These are phyloP conservation scores for Amyloporia xantha DNA, from an alignment of 768 basidiomycete species.

Conservation along the genomic window DNA sequence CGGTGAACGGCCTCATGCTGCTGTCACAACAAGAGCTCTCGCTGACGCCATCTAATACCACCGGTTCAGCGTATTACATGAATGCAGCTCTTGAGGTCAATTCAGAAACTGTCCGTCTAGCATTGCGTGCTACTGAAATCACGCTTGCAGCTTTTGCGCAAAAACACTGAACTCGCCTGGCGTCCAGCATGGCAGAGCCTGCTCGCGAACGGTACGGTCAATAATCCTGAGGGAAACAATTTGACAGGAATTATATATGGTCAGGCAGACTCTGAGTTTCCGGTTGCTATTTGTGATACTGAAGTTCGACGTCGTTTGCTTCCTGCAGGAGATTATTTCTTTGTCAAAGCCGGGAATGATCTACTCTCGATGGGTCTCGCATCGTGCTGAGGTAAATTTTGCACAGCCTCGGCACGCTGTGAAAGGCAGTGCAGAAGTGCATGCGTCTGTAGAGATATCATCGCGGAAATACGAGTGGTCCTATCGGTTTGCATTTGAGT, in stretches of 20 bases:
- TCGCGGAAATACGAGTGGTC: background rate
- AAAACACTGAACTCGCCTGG: conserved; percentile 50
- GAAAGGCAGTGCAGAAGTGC: background rate
- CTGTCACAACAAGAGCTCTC: conserved; percentile 38
- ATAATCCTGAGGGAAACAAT: conserved; percentile 44
- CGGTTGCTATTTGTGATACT: background rate
- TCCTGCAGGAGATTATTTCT: conserved; percentile 67
- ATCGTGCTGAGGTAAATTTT: conserved; percentile 22
- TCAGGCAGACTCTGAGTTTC: conserved; percentile 17
- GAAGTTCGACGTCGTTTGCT: too few species aligned
- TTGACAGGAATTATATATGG: conserved; percentile 58
- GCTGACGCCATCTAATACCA: conserved; percentile 23
- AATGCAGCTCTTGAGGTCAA: conserved; percentile 44
- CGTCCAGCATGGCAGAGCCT: conserved; percentile 55
- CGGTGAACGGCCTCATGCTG: conserved; percentile 50
- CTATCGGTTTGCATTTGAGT: background rate
- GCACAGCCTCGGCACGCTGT: too few species aligned
- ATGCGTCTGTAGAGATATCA: too few species aligned
- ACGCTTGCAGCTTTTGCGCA: conserved; percentile 35
- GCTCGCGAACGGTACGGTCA: conserved; percentile 60
- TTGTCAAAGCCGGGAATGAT: conserved; percentile 48
- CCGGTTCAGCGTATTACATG: conserved; percentile 33
- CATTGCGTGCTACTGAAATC: background rate
- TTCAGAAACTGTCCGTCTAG: background rate
- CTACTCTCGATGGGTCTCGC: conserved; percentile 40